Base-by-base conservation (phyloP, 163 green algal genomes). In the Prototheca stagnorum region DNA sequence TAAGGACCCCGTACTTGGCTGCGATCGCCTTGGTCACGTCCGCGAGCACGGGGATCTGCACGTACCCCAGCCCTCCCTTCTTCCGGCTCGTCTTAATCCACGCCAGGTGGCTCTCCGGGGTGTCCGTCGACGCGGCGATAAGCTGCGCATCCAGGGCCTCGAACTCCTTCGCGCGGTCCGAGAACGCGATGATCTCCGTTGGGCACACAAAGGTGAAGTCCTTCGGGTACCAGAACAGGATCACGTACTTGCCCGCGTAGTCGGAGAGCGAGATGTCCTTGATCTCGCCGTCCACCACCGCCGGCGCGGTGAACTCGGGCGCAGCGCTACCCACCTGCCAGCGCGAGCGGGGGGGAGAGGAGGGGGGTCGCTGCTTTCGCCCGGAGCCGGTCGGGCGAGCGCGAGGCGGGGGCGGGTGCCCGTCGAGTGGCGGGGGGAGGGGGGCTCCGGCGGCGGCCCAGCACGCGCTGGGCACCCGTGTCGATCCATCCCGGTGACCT, bases 181-280 rank as follows among this genome's bases (percentile, higher is more conserved):
- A 74, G 62, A 91, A 93, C 21, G 81, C 81, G 12, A 79, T 72
- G 63, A 93, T 92, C 61, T 93, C 82, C 5, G 81, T 92, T 29
- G 78, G 75, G 61, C 74, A 88, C 14, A 90, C 81, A 67, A 91
- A 92, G 1, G 78, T 92, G 60, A 83, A 86, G 52, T 87, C 77
- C 60, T 80, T 35, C 53, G 47, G 39, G 49, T 50, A 54, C 45
- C 27, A 54, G 31, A 51, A 61, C 27, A 57, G 31, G n/a, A 59
- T 48, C 3, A 59, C 41, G 37, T 55, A 59, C 64, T 84, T 81
- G n/a, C 71, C 73, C 60, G 74, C 81, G 75, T 77, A 87, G 51
- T 87, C 72, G 5, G 49, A 54, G 14, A 84, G 56, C 24, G 29
- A 62, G 7, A 89, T 63, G 33, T 77, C 50, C 45, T 73, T 77